These are phyloP conservation scores for Astragalus glycyphyllos DNA, from an alignment of 306 rosid genomes.

Conservation along the genomic window DNA sequence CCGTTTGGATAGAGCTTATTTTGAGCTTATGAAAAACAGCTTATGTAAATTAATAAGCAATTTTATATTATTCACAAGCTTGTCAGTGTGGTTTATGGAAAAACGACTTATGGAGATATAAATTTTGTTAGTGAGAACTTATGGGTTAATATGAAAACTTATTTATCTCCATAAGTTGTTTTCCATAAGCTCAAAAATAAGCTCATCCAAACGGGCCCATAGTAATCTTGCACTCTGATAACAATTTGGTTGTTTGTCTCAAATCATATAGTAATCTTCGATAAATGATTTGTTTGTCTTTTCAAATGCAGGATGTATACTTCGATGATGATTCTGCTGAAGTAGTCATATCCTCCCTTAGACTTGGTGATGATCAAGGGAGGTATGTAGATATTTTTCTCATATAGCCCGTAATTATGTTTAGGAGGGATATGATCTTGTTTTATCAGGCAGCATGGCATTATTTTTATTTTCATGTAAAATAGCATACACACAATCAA, in stretches of 20 bases:
- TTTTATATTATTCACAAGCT: no score
- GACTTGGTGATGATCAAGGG: conserved; percentile 96
- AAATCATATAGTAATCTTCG: not conserved
- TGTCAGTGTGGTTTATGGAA: no score
- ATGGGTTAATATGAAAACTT: no score
- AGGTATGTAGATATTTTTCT: conserved; percentile 65
- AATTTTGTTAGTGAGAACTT: no score
- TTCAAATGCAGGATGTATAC: conserved; percentile 78
- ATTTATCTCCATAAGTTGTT: no score
- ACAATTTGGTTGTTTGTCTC: conserved; percentile 1
- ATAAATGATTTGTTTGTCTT: conserved; percentile 10
- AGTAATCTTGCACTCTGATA: not conserved
- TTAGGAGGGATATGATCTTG: conserved; percentile 11
- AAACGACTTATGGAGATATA: no score
- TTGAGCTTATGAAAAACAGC: no score
- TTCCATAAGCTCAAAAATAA: no score
- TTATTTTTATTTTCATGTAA: conserved; percentile 9
- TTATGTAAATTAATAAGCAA: no score
- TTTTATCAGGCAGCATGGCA: conserved; percentile 4
- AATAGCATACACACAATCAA: not conserved
- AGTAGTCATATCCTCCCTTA: conserved; percentile 93
- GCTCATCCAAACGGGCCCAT: no score
- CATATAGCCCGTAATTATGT: not conserved
- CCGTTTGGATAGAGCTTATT: no score
- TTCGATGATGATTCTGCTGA: conserved; percentile 96